Percentiles rank a stretch among this genome's conserved stretches.
Conservation (phyloP, 352 stramenopile genomes). For the Phytophthora boehmeriae region DNA sequence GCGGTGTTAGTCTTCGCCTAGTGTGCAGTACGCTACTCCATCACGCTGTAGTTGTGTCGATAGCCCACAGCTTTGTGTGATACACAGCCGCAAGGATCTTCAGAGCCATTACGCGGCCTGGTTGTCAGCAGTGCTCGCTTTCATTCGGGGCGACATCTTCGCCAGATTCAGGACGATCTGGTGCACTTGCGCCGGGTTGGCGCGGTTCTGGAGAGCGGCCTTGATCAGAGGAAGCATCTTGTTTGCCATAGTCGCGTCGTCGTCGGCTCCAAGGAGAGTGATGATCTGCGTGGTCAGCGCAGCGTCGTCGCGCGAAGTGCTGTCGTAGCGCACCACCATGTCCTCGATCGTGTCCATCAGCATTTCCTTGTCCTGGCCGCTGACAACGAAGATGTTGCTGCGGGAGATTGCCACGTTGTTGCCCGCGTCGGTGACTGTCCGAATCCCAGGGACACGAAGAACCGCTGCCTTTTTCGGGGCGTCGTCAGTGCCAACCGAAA, state of each 20-base stretch:
- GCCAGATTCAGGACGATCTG: constrained; percentile 24
- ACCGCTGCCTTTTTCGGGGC: neutral
- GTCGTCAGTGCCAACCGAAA: neutral
- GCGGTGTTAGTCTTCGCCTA: too few relatives aligned
- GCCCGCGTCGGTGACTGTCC: constrained; percentile 14
- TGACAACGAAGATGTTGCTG: constrained; percentile 23
- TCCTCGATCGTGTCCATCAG: constrained; percentile 17
- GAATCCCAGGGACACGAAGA: neutral
- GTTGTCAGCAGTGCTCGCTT: neutral
- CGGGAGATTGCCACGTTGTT: constrained; percentile 26
- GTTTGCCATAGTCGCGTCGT: neutral
- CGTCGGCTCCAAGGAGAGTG: constrained; percentile 8
- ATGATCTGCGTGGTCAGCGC: constrained; percentile 19
- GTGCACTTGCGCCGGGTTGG: constrained; percentile 4
- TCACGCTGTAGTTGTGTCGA: too few relatives aligned
- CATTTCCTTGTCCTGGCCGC: constrained; percentile 12
- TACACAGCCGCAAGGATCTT: too few relatives aligned
- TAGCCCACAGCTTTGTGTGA: too few relatives aligned
- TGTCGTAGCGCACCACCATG: constrained; percentile 15
- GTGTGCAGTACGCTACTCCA: too few relatives aligned
- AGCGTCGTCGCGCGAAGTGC: constrained; percentile 11
- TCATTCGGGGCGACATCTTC: constrained; percentile 14
- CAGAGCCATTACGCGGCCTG: constrained; percentile 3
- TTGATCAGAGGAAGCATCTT: constrained; percentile 25
- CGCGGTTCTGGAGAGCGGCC: constrained; percentile 8